Evolutionary conservation across 1,284 basidiomycete genomes (phyloP).

Genomic region (Chalciporus piperatoides): DNA sequence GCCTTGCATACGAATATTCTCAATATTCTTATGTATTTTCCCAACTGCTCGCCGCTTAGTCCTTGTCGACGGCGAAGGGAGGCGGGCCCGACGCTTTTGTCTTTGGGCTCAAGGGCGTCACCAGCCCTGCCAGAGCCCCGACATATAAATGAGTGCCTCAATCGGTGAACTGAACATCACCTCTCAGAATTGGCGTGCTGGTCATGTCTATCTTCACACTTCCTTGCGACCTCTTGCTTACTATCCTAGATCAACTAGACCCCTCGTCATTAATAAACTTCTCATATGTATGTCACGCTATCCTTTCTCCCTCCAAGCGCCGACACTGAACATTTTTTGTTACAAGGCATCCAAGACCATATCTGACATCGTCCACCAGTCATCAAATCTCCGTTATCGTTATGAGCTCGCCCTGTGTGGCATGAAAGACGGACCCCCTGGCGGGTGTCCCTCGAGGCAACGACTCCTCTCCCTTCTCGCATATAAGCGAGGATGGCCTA

Average conservation of each 20-base stretch:
- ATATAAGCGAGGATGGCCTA: conserved; percentile 53
- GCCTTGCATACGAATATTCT: conserved; percentile 26
- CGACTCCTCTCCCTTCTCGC: conserved; percentile 47
- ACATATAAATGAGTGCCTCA: conserved; percentile 31
- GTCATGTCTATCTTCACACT: conserved; percentile 44
- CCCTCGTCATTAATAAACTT: conserved; percentile 49
- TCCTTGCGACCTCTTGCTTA: conserved; percentile 50
- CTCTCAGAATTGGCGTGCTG: conserved; percentile 31
- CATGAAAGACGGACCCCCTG: conserved; percentile 50
- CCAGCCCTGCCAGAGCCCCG: conserved; percentile 22
- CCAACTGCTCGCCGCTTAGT: conserved; percentile 31
- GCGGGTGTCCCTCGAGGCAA: conserved; percentile 35
- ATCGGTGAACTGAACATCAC: conserved; percentile 12
- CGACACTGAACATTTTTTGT: conserved; percentile 3
- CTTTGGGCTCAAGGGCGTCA: conserved; percentile 23
- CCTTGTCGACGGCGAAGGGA: conserved; percentile 30
- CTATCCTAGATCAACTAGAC: conserved; percentile 51
- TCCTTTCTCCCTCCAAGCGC: neutral
- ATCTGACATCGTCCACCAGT: conserved; percentile 41
- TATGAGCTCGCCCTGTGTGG: conserved; percentile 52
- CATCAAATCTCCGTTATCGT: conserved; percentile 49
- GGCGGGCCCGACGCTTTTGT: conserved; percentile 36
- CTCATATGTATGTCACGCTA: conserved; percentile 40
- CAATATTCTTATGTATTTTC: conserved; percentile 28
- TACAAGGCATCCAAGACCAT: conserved; percentile 47